These are phyloP conservation scores for Kwoniella newhampshirensis DNA, from an alignment of 768 basidiomycete species.

Conservation along the genomic window DNA sequence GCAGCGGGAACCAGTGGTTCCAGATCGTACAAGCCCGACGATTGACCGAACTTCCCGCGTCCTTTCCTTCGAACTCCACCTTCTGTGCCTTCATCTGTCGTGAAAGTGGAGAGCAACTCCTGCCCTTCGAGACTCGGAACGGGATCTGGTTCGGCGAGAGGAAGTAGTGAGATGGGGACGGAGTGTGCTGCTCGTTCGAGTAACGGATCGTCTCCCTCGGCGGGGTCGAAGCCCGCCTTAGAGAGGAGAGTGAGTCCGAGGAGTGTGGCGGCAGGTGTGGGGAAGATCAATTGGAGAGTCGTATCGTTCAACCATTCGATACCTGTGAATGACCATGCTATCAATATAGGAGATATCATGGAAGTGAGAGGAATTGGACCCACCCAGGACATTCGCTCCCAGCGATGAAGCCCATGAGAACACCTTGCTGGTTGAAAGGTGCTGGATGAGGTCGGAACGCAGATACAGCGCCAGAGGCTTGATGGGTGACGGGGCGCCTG, in stretches of 20 bases:
- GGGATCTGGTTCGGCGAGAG: slow-evolving; percentile 24
- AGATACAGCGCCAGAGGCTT: slow-evolving; percentile 35
- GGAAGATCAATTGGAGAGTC: slow-evolving; percentile 44
- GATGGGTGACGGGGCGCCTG: slow-evolving; percentile 29
- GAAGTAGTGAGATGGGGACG: slow-evolving; percentile 42
- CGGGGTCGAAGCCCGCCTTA: slow-evolving; percentile 51
- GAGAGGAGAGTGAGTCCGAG: slow-evolving; percentile 43
- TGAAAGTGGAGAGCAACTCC: slow-evolving; percentile 22
- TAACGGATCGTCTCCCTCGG: slow-evolving; percentile 50
- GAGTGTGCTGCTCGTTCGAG: slow-evolving; percentile 47
- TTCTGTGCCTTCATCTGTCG: background rate
- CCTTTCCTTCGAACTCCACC: slow-evolving; percentile 28
- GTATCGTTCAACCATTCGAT: slow-evolving; percentile 53
- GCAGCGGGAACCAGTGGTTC: slow-evolving; percentile 5
- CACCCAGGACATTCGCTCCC: slow-evolving; percentile 43
- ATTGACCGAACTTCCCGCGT: slow-evolving; percentile 28
- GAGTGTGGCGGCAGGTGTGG: slow-evolving; percentile 34
- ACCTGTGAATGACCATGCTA: slow-evolving; percentile 20
- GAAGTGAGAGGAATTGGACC: background rate
- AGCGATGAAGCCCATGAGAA: slow-evolving; percentile 42
- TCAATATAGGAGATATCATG: background rate
- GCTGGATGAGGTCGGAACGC: slow-evolving; percentile 43
- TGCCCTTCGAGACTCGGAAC: slow-evolving; percentile 25
- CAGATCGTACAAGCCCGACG: slow-evolving; percentile 6
- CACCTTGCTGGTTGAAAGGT: slow-evolving; percentile 42